Base-by-base conservation (phyloP, 78 protist genomes). In the Dictyostelium brefeldianum region DNA sequence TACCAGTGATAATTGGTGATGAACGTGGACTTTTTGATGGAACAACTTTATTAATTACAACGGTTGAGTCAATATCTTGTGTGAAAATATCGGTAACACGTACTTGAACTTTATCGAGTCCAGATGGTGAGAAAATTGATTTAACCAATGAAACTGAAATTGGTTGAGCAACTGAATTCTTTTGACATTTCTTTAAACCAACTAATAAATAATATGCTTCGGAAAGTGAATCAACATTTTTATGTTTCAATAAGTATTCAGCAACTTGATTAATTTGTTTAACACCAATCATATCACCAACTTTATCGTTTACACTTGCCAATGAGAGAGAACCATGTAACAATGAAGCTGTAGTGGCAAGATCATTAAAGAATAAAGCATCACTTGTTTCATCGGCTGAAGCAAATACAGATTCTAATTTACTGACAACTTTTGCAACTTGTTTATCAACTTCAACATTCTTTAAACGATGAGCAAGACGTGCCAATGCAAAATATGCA, bases 401-500 rank as follows among this genome's bases (percentile, higher is more conserved):
- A 4, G 80, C 54, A 1, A 83, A 9, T 69, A 83, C 59, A 8
- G 54, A 12, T 15, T 41, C 51, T 8, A 79, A 11, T 27, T 83
- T 73, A 41, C 57, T 12, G 22, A 73, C 91, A 25, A 83, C 81
- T 59, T 83, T 83, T 25, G 75, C 78, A 12, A 82, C 69, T 10
- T 8, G 64, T 9, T 82, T 82, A 43, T 70, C 31, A 48, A 69
- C 67, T 41, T 59, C 87, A 17, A 18, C 20, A n/a, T 27, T 47
- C 27, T 83, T 51, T 31, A 83, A 62, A 71, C 91, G 80, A 48
- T 83, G 73, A 18, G 91, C 11, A 10, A 83, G 51, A 54, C 91
- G 65, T 9, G 91, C 80, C 10, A 83, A 15, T 36, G 81, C 46
- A 48, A 83, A 69, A 73, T 83, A 73, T n/a, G 91, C 91, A 50